phyloP scores from a whole-genome alignment of 2,329 filamentous ascomycete genomes.

The Monosporascus sp. region DNA sequence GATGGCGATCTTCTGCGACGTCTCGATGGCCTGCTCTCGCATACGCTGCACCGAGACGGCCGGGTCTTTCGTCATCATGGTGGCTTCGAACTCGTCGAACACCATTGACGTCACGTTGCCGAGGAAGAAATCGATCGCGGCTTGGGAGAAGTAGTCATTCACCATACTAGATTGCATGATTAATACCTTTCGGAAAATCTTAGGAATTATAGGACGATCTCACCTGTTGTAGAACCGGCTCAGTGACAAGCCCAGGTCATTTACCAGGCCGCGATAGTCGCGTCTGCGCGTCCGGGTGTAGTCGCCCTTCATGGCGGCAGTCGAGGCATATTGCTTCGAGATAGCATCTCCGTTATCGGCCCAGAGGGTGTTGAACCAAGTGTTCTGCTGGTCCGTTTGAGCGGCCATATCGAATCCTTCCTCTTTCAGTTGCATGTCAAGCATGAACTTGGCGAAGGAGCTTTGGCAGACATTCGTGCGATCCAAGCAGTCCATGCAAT shows the following conservation, averaged over 20 bases:
- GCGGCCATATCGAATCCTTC: constrained; percentile 73
- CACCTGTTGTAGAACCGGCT: constrained; percentile 68
- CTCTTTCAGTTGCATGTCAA: constrained; percentile 72
- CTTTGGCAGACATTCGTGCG: constrained; percentile 95
- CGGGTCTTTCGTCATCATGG: constrained; percentile 90
- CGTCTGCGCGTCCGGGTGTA: constrained; percentile 89
- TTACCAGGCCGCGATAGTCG: constrained; percentile 84
- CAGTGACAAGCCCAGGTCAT: constrained; percentile 83
- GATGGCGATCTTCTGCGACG: constrained; percentile 80
- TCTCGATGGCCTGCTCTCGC: constrained; percentile 84
- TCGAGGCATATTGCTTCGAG: constrained; percentile 92
- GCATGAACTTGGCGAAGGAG: constrained; percentile 75
- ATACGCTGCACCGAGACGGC: constrained; percentile 81
- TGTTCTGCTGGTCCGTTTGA: constrained; percentile 70
- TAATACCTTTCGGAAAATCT: neutral
- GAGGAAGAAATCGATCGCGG: constrained; percentile 88
- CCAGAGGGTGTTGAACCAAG: constrained; percentile 96
- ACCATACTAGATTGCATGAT: constrained; percentile 65
- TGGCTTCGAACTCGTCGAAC: constrained; percentile 90
- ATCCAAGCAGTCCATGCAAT: constrained; percentile 98
- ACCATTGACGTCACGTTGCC: constrained; percentile 80
- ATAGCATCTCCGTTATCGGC: constrained; percentile 97
- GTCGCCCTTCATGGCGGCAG: constrained; percentile 92
- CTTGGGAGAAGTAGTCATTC: constrained; percentile 95
- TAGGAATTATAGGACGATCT: constrained; percentile 19